Evolutionary conservation across 345 rosid genomes (phyloP).

Genomic region (Euphorbia tirucalli): DNA sequence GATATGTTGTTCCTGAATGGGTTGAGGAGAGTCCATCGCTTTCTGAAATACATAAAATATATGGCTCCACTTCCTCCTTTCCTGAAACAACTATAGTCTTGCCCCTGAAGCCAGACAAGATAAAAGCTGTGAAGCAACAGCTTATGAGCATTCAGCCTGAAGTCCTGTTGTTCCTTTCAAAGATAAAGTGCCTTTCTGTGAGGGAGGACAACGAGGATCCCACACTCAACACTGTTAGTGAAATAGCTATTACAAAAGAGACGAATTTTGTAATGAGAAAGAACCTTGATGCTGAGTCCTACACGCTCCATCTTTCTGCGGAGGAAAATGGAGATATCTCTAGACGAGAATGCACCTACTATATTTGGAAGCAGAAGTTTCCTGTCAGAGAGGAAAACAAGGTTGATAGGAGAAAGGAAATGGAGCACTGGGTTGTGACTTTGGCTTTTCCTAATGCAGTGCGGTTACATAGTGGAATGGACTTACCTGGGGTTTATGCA

Average conservation of each 20-base stretch:
- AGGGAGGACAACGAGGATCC: conserved; percentile 52
- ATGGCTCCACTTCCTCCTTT: conserved; percentile 43
- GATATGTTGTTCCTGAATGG: conserved; percentile 81
- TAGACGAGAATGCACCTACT: conserved; percentile 50
- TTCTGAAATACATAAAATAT: conserved; percentile 42
- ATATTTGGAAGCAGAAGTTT: conserved; percentile 73
- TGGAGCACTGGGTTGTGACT: conserved; percentile 65
- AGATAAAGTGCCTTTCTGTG: conserved; percentile 64
- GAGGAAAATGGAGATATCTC: conserved; percentile 19
- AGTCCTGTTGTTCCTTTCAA: conserved; percentile 52
- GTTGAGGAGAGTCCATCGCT: conserved; percentile 55
- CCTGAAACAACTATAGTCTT: conserved; percentile 60
- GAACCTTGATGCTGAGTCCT: conserved; percentile 73
- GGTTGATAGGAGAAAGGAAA: conserved; percentile 63
- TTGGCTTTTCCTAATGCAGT: conserved; percentile 67
- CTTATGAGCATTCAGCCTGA: conserved; percentile 70
- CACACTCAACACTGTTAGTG: conserved; percentile 37
- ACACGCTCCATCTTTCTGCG: conserved; percentile 55
- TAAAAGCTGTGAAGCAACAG: conserved; percentile 61
- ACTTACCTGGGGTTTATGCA: conserved; percentile 63
- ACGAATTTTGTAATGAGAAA: conserved; percentile 48
- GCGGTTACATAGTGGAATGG: conserved; percentile 48
- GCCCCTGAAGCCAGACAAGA: conserved; percentile 65
- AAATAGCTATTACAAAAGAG: conserved; percentile 55
- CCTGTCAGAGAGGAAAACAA: conserved; percentile 49